These are phyloP conservation scores for Ambrosia hybrid DNA, from an alignment of 140 eudicot species.

Conservation along the genomic window DNA sequence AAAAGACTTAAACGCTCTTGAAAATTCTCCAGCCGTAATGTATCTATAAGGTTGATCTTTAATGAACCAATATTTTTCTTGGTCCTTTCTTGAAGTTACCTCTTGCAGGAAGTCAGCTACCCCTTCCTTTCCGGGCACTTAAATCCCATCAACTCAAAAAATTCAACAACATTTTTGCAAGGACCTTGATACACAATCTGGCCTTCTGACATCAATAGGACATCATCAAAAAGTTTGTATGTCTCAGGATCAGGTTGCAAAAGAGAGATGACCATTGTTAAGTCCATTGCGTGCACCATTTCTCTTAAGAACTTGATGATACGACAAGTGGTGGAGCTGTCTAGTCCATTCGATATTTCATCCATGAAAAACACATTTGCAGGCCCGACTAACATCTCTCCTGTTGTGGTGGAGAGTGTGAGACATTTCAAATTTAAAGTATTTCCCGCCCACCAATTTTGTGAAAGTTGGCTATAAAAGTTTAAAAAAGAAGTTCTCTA, in stretches of 20 bases:
- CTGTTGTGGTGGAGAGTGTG: neutral
- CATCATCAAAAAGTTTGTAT: conserved; percentile 52
- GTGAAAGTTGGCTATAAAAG: too few species aligned
- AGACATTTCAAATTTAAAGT: too few species aligned
- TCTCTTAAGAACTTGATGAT: conserved; percentile 43
- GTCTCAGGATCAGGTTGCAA: conserved; percentile 64
- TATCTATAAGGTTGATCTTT: conserved; percentile 33
- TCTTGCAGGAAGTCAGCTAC: conserved; percentile 68
- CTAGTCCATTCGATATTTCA: conserved; percentile 55
- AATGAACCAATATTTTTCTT: conserved; percentile 50
- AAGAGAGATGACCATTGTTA: conserved; percentile 57
- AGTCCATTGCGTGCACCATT: conserved; percentile 51
- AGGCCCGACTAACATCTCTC: conserved; percentile 67
- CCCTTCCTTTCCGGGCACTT: conserved; percentile 58
- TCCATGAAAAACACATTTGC: conserved; percentile 56
- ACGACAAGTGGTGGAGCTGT: conserved; percentile 55
- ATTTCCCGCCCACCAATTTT: too few species aligned
- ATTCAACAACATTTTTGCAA: conserved; percentile 36
- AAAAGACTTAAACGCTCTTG: conserved; percentile 33
- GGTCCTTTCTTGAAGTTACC: conserved; percentile 56
- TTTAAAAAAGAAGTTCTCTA: too few species aligned
- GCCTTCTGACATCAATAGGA: conserved; percentile 58
- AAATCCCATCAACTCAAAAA: conserved; percentile 47
- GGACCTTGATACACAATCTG: conserved; percentile 61
- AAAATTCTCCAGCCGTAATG: conserved; percentile 38